phyloP scores from a whole-genome alignment of 345 rosid genomes.

The Turritis glabra region DNA sequence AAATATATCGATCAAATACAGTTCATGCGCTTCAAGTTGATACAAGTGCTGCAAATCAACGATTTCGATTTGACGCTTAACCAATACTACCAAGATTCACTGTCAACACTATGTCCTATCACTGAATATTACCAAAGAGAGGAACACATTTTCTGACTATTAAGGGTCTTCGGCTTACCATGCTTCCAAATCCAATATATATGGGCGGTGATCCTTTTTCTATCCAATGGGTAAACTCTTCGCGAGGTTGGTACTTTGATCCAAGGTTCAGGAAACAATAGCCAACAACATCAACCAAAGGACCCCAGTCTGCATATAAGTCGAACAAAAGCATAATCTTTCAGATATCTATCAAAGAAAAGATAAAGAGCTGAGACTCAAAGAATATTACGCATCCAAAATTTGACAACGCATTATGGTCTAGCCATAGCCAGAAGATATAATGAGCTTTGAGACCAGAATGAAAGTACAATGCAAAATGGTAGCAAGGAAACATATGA shows the following conservation, averaged over 20 bases:
- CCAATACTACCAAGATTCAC: not conserved
- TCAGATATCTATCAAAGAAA: not conserved
- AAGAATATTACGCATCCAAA: not conserved
- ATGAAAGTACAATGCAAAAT: not conserved
- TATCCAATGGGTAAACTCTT: constrained; percentile 75
- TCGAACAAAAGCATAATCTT: constrained; percentile 9
- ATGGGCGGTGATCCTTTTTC: constrained; percentile 72
- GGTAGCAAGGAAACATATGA: constrained; percentile 13
- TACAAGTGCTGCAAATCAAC: not conserved
- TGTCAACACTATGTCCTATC: not conserved
- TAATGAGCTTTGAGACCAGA: not conserved
- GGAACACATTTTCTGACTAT: not conserved
- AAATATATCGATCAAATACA: not conserved
- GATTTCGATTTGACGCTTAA: not conserved
- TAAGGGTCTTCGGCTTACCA: constrained; percentile 56
- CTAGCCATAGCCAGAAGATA: not conserved
- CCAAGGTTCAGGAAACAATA: constrained; percentile 92
- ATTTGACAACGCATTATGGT: not conserved
- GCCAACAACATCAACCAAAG: constrained; percentile 93
- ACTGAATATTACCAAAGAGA: not conserved
- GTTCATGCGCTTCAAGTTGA: not conserved
- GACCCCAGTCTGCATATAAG: constrained; percentile 84
- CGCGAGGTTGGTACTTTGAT: constrained; percentile 68
- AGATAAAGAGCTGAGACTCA: not conserved
- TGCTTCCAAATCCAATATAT: constrained; percentile 98